Evolutionary conservation across 164 flowering plant genomes (phyloP).

Genomic region (Magnolia sinica): DNA sequence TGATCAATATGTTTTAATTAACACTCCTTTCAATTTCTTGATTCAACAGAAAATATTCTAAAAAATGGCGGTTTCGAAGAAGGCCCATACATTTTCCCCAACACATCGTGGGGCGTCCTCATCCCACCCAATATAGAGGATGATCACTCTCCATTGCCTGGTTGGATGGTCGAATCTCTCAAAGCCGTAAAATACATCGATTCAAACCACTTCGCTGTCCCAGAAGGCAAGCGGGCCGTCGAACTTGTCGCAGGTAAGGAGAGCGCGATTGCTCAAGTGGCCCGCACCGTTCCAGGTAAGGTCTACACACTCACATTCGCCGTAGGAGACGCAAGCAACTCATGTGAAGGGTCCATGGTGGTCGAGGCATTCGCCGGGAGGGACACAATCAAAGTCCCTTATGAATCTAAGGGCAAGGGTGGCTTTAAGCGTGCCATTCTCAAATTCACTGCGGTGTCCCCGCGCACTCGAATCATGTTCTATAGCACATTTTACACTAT

Average conservation of each 20-base stretch:
- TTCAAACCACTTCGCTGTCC: conserved; percentile 56
- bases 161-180: conserved; percentile 80
- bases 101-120: conserved; percentile 66
- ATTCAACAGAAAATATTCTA: conserved; percentile 50
- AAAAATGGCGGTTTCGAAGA: conserved; percentile 83
- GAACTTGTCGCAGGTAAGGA: conserved; percentile 84
- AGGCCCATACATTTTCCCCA: conserved; percentile 73
- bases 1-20: neutral
- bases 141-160: conserved; percentile 71
- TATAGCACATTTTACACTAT: conserved; percentile 53
- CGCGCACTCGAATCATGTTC: conserved; percentile 53
- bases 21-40: neutral
- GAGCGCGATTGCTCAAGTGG: conserved; percentile 69
- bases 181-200: conserved; percentile 86
- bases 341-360: conserved; percentile 62
- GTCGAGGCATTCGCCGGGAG: conserved; percentile 68
- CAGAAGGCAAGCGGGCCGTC: conserved; percentile 61
- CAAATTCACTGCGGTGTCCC: conserved; percentile 44
- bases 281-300: conserved; percentile 40
- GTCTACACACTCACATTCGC: conserved; percentile 52
- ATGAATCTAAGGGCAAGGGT: conserved; percentile 65
- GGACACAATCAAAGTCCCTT: conserved; percentile 44
- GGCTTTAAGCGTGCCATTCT: conserved; percentile 58
- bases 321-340: conserved; percentile 67
- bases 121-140: conserved; percentile 83